Conservation (phyloP, 1,284 basidiomycete species). For the Cutaneotrichosporon spelunceum region DNA sequence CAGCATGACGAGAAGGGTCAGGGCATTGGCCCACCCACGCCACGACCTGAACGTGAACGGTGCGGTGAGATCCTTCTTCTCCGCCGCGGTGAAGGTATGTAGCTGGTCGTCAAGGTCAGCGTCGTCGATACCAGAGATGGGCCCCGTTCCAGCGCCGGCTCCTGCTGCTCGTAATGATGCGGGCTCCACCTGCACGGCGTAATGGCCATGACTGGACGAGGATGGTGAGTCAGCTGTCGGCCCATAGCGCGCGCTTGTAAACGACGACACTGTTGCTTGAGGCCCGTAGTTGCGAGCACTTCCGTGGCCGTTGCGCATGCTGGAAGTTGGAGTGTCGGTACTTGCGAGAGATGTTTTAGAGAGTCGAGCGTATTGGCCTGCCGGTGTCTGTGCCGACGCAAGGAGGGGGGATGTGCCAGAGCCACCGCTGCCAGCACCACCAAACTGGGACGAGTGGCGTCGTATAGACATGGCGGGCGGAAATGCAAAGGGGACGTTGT, state of each 20-base stretch:
- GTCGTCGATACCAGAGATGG: constrained; percentile 27
- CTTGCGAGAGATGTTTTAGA: constrained; percentile 25
- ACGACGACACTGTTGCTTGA: neutral
- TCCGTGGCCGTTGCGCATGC: constrained; percentile 14
- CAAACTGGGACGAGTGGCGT: constrained; percentile 9
- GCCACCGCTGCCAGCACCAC: neutral
- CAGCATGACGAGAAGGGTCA: constrained; percentile 53
- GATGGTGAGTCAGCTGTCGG: constrained; percentile 4
- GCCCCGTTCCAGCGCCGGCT: neutral
- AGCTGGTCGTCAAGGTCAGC: constrained; percentile 56
- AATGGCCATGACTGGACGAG: constrained; percentile 2
- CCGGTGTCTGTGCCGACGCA: constrained; percentile 28
- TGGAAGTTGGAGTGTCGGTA: constrained; percentile 3
- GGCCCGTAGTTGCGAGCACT: neutral
- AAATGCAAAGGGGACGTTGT: neutral
- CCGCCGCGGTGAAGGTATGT: constrained; percentile 56
- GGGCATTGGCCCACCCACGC: constrained; percentile 57
- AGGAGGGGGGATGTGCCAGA: constrained; percentile 27
- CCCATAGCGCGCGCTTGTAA: constrained; percentile 12
- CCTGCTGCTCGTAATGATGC: neutral
- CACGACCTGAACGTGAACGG: constrained; percentile 51
- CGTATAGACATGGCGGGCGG: neutral
- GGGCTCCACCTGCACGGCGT: neutral
- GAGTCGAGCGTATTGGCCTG: constrained; percentile 36
- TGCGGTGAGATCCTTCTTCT: constrained; percentile 37